These are phyloP conservation scores for Fusarium scirpi DNA, from an alignment of 2,329 filamentous ascomycete species.

Conservation along the genomic window DNA sequence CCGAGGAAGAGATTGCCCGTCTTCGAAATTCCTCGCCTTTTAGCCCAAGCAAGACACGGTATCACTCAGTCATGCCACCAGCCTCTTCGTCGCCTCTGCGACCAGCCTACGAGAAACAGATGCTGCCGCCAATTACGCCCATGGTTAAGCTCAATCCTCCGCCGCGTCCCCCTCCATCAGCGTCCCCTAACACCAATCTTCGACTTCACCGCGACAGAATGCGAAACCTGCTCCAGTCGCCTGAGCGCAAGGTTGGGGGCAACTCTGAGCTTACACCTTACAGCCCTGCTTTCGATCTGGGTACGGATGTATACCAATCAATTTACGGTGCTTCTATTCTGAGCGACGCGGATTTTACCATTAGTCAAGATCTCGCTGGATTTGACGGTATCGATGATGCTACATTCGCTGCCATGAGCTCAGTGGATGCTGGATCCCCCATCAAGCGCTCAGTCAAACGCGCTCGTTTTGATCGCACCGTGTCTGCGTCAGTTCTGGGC, in stretches of 20 bases:
- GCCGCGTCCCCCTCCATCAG: conserved; percentile 71
- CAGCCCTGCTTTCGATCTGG: conserved; percentile 75
- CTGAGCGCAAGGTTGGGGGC: conserved; percentile 61
- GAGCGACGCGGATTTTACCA: conserved; percentile 70
- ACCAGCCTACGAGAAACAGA: conserved; percentile 66
- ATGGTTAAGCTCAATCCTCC: conserved; percentile 81
- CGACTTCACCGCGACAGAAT: conserved; percentile 89
- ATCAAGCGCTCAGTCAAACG: conserved; percentile 72
- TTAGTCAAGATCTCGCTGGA: conserved; percentile 63
- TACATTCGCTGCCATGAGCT: conserved; percentile 56
- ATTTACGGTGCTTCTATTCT: conserved; percentile 59
- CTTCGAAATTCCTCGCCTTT: conserved; percentile 93
- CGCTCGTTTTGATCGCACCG: conserved; percentile 71
- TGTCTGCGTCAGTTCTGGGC: conserved; percentile 70
- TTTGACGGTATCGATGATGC: conserved; percentile 49
- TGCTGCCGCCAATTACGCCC: conserved; percentile 84
- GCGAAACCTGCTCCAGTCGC: conserved; percentile 83
- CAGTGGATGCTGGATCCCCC: conserved; percentile 70
- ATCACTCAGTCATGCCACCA: conserved; percentile 63
- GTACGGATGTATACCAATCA: conserved; percentile 65
- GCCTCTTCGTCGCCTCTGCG: conserved; percentile 78
- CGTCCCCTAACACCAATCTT: conserved; percentile 93
- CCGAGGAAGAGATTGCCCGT: conserved; percentile 94
- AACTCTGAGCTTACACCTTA: conserved; percentile 65
- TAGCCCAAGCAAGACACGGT: conserved; percentile 81